Percentiles rank a stretch among this genome's conserved stretches.
Evolutionary conservation across 2,329 filamentous ascomycete genomes (phyloP).

Genomic region (Gliomastix tumulicola): DNA sequence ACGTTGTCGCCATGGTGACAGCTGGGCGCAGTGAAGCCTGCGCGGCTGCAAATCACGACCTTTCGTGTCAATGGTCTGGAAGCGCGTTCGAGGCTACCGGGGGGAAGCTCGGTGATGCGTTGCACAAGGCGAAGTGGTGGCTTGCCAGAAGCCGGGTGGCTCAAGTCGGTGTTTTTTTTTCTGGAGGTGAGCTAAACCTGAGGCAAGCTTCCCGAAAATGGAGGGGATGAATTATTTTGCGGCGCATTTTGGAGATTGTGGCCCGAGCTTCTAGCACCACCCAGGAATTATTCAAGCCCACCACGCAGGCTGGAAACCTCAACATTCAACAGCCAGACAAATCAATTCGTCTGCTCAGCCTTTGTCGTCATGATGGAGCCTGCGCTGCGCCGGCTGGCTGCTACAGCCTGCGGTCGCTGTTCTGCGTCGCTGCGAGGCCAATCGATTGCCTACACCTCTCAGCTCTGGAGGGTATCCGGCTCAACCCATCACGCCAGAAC

Average conservation of each 20-base stretch:
- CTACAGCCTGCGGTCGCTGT: constrained; percentile 31
- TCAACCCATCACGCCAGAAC: constrained; percentile 18
- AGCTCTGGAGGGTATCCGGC: constrained; percentile 14
- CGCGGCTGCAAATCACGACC: constrained; percentile 28
- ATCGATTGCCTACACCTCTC: constrained; percentile 12
- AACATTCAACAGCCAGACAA: too few species aligned
- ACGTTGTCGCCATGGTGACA: constrained; percentile 85
- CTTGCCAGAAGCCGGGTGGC: too few species aligned
- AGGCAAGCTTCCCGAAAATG: too few species aligned
- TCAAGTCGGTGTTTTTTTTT: too few species aligned
- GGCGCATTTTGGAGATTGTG: constrained; percentile 14
- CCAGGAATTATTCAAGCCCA: too few species aligned
- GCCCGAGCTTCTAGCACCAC: constrained; percentile 18
- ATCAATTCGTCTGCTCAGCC: too few species aligned
- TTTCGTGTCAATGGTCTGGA: too few species aligned
- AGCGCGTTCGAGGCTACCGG: too few species aligned
- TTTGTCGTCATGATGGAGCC: constrained; percentile 30
- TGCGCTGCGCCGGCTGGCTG: constrained; percentile 28
- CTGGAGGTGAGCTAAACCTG: too few species aligned
- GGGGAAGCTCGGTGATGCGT: too few species aligned
- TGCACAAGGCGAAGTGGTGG: too few species aligned
- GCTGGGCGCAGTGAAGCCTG: constrained; percentile 42
- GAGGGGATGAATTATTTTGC: constrained; percentile 28
- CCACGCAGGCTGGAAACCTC: too few species aligned
- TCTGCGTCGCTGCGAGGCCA: constrained; percentile 24